A percentile compares a stretch with the other conserved stretches of the same genome.
phyloP scores from a whole-genome alignment of 495 filamentous ascomycete species.

The Staphylotrichum tortipilum region DNA sequence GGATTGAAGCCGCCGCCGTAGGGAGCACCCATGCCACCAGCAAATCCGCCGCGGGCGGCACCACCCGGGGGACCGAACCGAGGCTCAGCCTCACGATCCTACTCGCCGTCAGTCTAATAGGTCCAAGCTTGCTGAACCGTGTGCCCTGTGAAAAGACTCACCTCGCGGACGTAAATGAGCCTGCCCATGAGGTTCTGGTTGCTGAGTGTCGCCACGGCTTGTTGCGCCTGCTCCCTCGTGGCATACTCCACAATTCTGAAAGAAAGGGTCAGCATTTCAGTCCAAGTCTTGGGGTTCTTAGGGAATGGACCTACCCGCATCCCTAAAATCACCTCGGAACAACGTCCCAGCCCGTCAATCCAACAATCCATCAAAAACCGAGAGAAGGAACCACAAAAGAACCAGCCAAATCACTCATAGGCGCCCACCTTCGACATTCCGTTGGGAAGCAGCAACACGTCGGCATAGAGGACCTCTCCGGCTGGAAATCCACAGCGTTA shows the following conservation, averaged over 20 bases:
- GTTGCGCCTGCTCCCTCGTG: conserved; percentile 96
- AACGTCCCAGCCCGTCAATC: conserved; percentile 99
- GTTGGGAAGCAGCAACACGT: conserved; percentile 99
- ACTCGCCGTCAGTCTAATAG: conserved; percentile 8
- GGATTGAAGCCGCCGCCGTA: conserved; percentile 33
- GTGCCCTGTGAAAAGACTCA: conserved; percentile 41
- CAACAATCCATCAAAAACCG: conserved; percentile 83
- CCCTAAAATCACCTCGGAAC: conserved; percentile 90
- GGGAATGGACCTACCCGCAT: conserved; percentile 76
- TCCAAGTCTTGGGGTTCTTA: neutral
- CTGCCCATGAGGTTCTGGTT: conserved; percentile 98
- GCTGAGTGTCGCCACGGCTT: conserved; percentile 94
- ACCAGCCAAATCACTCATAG: conserved; percentile 82
- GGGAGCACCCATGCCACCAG: conserved; percentile 36
- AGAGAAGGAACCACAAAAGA: conserved; percentile 59
- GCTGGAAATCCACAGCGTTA: conserved; percentile 42
- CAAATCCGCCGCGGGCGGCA: conserved; percentile 53
- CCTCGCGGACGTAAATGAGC: conserved; percentile 97
- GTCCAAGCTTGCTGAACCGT: too few species aligned
- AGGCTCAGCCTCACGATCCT: conserved; percentile 95
- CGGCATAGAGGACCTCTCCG: conserved; percentile 98
- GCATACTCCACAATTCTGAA: conserved; percentile 99
- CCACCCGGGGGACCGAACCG: conserved; percentile 69
- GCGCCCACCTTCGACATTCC: conserved; percentile 99
- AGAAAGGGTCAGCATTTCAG: conserved; percentile 11